Evolutionary conservation across 139 green algal species (phyloP).

Genomic region (Tetradesmus lagerheimii): DNA sequence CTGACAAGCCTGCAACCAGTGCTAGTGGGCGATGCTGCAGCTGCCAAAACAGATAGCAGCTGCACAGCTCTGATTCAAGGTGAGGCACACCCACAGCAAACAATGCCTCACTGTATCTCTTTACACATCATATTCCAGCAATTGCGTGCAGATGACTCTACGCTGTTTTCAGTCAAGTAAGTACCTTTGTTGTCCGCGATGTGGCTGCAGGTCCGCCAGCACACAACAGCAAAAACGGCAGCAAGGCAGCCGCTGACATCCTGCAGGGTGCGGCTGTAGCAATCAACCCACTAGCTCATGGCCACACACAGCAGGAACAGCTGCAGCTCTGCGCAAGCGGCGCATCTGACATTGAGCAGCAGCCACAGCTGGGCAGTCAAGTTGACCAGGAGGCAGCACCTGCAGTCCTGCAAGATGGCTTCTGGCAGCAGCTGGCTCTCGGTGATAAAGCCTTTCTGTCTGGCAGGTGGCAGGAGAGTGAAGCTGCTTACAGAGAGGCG

Average conservation of each 20-base stretch:
- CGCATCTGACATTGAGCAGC: background rate
- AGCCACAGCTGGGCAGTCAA: background rate
- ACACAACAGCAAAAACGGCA: background rate
- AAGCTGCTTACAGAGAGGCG: background rate
- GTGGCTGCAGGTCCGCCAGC: background rate
- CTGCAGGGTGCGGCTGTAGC: background rate
- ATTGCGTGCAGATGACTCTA: too few relatives aligned
- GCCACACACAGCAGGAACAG: background rate
- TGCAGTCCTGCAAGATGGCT: background rate
- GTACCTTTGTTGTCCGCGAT: background rate
- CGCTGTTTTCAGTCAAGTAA: too few relatives aligned
- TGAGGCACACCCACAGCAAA: background rate
- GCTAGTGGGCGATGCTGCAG: background rate
- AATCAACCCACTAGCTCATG: background rate
- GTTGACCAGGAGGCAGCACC: background rate
- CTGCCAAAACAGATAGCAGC: too few relatives aligned
- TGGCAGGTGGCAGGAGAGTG: background rate
- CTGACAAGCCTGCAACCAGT: background rate
- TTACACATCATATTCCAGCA: too few relatives aligned
- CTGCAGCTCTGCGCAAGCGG: background rate
- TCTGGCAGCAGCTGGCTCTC: background rate
- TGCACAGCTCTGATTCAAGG: background rate
- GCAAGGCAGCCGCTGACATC: background rate
- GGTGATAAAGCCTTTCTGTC: background rate
- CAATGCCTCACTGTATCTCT: too few relatives aligned